These are phyloP conservation scores for Parmelia sp. DNA, from an alignment of 495 filamentous ascomycete genomes.

Conservation along the genomic window DNA sequence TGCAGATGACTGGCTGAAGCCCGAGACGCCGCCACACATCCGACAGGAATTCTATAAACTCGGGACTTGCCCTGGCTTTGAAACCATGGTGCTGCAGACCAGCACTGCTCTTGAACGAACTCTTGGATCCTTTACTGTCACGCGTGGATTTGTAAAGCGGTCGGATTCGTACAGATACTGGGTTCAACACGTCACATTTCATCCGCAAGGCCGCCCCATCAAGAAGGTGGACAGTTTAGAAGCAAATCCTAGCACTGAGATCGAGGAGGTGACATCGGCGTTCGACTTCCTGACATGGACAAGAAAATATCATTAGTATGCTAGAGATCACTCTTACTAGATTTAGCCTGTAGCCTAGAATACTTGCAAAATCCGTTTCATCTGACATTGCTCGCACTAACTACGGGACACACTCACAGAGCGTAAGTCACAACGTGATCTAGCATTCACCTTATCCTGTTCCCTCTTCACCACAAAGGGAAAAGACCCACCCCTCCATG, in stretches of 20 bases:
- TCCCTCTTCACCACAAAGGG: no score
- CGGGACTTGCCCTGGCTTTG: background rate
- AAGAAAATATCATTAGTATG: no score
- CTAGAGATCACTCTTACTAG: no score
- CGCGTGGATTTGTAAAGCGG: background rate
- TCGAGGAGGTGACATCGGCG: constrained; percentile 8
- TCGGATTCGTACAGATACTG: background rate
- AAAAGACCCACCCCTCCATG: no score
- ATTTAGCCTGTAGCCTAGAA: no score
- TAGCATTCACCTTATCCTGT: no score
- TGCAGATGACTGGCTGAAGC: background rate
- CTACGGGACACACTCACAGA: no score
- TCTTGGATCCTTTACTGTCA: background rate
- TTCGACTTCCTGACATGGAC: constrained; percentile 51
- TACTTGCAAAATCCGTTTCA: no score
- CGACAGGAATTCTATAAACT: background rate
- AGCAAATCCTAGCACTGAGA: background rate
- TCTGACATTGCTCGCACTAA: no score
- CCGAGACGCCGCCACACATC: background rate
- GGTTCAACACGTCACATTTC: background rate
- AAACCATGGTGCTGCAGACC: background rate
- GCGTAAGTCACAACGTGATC: no score
- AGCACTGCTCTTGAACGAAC: background rate
- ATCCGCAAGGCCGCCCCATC: background rate
- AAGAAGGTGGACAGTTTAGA: background rate